phyloP scores from a whole-genome alignment of 352 stramenopile species.

The Pythium scleroteichum region DNA sequence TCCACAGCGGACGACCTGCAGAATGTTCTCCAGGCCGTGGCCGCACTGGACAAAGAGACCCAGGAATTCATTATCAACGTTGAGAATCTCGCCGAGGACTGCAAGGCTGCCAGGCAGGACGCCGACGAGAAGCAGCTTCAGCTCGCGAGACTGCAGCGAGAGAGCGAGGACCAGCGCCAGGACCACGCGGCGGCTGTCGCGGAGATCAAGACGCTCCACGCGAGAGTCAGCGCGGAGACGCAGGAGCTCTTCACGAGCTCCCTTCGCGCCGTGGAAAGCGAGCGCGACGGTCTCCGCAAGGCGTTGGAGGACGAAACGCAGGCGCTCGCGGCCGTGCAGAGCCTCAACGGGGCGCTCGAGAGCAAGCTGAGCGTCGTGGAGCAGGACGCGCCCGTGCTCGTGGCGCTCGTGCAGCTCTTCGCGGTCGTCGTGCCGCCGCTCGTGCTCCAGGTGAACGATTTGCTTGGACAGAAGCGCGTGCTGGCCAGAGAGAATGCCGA shows the following conservation, averaged over 20 bases:
- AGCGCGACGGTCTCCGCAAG: slow-evolving; percentile 35
- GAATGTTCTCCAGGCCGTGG: background rate
- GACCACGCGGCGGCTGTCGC: slow-evolving; percentile 39
- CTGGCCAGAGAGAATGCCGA: slow-evolving; percentile 52
- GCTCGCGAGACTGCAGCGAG: slow-evolving; percentile 29
- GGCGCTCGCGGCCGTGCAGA: slow-evolving; percentile 19
- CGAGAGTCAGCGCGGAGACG: slow-evolving; percentile 37
- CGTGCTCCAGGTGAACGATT: slow-evolving; percentile 67
- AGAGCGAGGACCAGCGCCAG: slow-evolving; percentile 34
- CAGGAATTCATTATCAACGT: slow-evolving; percentile 6
- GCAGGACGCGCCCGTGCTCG: slow-evolving; percentile 45
- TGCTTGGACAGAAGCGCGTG: slow-evolving; percentile 60
- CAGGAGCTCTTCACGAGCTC: slow-evolving; percentile 37
- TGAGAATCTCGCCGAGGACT: slow-evolving; percentile 22
- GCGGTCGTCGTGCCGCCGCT: slow-evolving; percentile 54
- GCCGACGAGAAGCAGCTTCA: slow-evolving; percentile 27
- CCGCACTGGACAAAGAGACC: slow-evolving; percentile 10
- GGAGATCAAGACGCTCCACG: slow-evolving; percentile 50
- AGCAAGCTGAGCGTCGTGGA: slow-evolving; percentile 37
- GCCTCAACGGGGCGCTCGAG: slow-evolving; percentile 31
- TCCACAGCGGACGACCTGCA: background rate
- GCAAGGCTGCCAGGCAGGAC: slow-evolving; percentile 20
- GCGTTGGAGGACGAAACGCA: slow-evolving; percentile 32
- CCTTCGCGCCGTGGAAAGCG: slow-evolving; percentile 36
- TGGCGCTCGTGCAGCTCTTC: slow-evolving; percentile 57